Evolutionary conservation across 495 filamentous ascomycete species (phyloP).

Genomic region (Trichoderma asperelloides): DNA sequence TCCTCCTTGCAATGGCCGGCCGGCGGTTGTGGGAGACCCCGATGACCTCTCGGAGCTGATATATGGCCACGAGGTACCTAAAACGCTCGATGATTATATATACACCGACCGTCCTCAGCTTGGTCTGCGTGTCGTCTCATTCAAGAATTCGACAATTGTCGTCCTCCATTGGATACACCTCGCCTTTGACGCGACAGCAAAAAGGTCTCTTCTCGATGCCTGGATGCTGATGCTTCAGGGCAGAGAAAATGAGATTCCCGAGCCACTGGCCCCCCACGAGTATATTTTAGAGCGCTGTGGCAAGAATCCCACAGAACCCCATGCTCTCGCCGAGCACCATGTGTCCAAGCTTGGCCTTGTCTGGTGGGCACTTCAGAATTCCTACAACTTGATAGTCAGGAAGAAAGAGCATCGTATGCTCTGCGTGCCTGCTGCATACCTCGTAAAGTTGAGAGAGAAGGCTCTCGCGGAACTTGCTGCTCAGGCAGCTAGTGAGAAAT

Average conservation of each 20-base stretch:
- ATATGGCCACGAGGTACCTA: slow-evolving; percentile 18
- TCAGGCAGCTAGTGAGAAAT: not conserved
- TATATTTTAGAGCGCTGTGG: slow-evolving; percentile 17
- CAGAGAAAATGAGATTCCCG: slow-evolving; percentile 15
- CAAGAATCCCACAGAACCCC: slow-evolving; percentile 7
- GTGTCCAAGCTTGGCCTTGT: slow-evolving; percentile 4
- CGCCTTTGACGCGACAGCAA: slow-evolving; percentile 20
- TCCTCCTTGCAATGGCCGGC: slow-evolving; percentile 12
- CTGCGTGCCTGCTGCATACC: slow-evolving; percentile 16
- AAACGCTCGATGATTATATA: slow-evolving; percentile 19
- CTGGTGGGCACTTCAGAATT: slow-evolving; percentile 1
- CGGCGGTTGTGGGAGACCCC: slow-evolving; percentile 18
- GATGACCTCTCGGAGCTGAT: slow-evolving; percentile 19
- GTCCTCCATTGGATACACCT: slow-evolving; percentile 27
- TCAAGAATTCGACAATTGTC: slow-evolving; percentile 23
- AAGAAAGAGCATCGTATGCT: slow-evolving; percentile 20
- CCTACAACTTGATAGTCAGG: slow-evolving; percentile 13
- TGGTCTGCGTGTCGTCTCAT: slow-evolving; percentile 23
- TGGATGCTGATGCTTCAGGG: slow-evolving; percentile 16
- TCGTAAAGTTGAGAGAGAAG: slow-evolving; percentile 14
- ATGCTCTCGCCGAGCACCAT: not conserved
- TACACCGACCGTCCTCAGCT: slow-evolving; percentile 15
- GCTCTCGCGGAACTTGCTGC: slow-evolving; percentile 15
- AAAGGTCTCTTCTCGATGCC: slow-evolving; percentile 17
- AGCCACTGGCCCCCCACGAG: slow-evolving; percentile 14